Base-by-base conservation (phyloP, 1,284 basidiomycete genomes). In the Anthracocystis setariae region DNA sequence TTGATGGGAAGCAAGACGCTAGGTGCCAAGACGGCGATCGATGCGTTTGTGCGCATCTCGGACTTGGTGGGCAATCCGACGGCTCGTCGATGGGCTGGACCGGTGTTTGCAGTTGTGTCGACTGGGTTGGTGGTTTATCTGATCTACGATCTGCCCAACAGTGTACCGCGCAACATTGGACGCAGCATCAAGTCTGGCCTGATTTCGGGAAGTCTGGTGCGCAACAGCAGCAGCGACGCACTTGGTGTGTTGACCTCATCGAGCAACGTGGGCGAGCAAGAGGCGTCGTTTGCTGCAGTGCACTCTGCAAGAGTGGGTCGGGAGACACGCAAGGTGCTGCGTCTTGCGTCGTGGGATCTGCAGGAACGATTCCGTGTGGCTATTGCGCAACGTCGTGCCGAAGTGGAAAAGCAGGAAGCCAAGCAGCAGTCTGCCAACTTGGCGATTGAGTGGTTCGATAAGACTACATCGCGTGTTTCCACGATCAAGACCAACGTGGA, bases 261-360 rank as follows among this genome's bases (percentile, higher is more conserved):
- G 20, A 32, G 10, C 13, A 29, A n/a, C 4, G 17, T 38, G 24
- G 43, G 40, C 20, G 37, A 44, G 43, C 51, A 59, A 17, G 51
- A 59, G 52, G 25, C 54, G 8, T 71, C 62, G 40, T 96, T 91
- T 79, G 85, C 90, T 17, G 88, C 90, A 53, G 86, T 86, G 3
- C 90, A 98, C 79, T 87, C 89, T 0, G 86, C 85, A 44, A 87
- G 95, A 15, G 87, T 97, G 44, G 86, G 89, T 46, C 87, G 90
- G 38, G 96, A 98, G 87, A 92, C 92, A 18, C 88, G 95, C 79
- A 98, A 98, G 85, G 95, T 99, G 46, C 85, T 99, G 76, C 87
- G 94, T 46, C 84, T 95, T 17, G 94, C 92, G n/a, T 90, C 90
- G 18, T 97, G 92, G 91, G 94, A 98, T 83, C 84, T 96, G 62